Evolutionary conservation across 139 green algal genomes (phyloP).

Genomic region (Chlamydomonas incerta): DNA sequence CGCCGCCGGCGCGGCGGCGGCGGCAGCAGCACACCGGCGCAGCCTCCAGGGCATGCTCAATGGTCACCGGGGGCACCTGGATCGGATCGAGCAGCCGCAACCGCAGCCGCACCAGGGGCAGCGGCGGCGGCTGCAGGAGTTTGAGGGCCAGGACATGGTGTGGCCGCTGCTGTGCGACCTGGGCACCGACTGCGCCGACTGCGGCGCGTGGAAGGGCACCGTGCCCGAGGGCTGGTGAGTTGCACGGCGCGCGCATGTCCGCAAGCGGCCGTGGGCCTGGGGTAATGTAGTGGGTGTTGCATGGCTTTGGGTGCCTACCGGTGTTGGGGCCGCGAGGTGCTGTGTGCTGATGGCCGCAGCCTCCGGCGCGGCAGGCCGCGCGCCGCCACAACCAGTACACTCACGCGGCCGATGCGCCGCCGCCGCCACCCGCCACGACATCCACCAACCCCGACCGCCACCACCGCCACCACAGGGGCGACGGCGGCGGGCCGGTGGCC

Average conservation of each 20-base stretch:
- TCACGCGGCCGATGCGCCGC: too few species aligned
- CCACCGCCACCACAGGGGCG: not conserved
- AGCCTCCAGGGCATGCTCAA: not conserved
- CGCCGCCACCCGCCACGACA: too few species aligned
- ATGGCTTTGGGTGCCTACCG: too few species aligned
- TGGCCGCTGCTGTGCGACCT: conserved; percentile 41
- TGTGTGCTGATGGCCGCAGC: too few species aligned
- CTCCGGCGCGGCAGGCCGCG: too few species aligned
- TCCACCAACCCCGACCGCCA: too few species aligned
- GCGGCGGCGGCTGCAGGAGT: not conserved
- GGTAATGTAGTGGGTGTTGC: too few species aligned
- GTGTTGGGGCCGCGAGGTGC: too few species aligned
- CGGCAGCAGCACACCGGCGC: not conserved
- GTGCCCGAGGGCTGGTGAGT: conserved; percentile 10
- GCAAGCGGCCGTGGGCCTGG: too few species aligned
- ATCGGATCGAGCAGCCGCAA: too few species aligned
- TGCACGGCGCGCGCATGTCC: not conserved
- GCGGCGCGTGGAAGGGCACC: conserved; percentile 27
- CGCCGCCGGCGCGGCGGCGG: not conserved
- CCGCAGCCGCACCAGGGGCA: not conserved
- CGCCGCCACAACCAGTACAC: too few species aligned
- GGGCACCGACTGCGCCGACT: conserved; percentile 54
- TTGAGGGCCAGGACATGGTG: not conserved
- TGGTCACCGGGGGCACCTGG: too few species aligned
- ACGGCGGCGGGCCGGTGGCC: not conserved